Conservation (phyloP, 2,329 filamentous ascomycete species). For the Sclerotinia nivalis region DNA sequence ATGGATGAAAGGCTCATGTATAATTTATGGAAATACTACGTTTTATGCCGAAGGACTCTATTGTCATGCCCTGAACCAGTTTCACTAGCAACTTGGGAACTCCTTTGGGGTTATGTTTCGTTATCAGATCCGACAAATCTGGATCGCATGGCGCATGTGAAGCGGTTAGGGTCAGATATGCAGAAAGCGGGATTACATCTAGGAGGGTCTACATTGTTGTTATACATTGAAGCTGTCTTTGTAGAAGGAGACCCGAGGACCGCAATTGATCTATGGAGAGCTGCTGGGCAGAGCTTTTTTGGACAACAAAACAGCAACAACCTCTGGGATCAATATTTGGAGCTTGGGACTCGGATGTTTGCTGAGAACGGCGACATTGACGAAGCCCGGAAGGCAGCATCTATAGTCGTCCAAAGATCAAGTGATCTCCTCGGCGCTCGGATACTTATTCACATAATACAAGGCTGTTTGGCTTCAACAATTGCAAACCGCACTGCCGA, state of each 20-base stretch:
- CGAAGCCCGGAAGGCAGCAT: constrained; percentile 57
- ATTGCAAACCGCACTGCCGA: constrained; percentile 51
- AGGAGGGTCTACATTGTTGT: constrained; percentile 58
- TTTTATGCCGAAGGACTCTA: constrained; percentile 50
- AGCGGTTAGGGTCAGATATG: constrained; percentile 66
- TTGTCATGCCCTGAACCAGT: constrained; percentile 54
- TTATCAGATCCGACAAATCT: constrained; percentile 49
- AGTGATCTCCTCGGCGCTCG: constrained; percentile 52
- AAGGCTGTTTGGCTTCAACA: constrained; percentile 56
- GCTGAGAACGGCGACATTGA: constrained; percentile 58
- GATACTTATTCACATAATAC: constrained; percentile 68
- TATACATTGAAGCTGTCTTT: constrained; percentile 69
- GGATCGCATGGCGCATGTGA: constrained; percentile 61
- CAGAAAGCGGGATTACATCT: constrained; percentile 57
- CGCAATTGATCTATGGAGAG: constrained; percentile 43
- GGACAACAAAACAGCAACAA: constrained; percentile 1
- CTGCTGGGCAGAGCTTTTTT: constrained; percentile 39
- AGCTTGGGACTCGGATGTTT: constrained; percentile 66
- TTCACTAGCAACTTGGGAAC: constrained; percentile 61
- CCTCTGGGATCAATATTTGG: constrained; percentile 56
- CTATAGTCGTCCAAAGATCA: constrained; percentile 51
- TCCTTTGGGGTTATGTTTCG: constrained; percentile 63
- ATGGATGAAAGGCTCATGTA: background rate
- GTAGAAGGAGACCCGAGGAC: constrained; percentile 55
- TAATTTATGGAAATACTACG: constrained; percentile 50